These are phyloP conservation scores for Tolypocladium tundrense DNA, from an alignment of 2,329 filamentous ascomycete genomes.

Conservation along the genomic window DNA sequence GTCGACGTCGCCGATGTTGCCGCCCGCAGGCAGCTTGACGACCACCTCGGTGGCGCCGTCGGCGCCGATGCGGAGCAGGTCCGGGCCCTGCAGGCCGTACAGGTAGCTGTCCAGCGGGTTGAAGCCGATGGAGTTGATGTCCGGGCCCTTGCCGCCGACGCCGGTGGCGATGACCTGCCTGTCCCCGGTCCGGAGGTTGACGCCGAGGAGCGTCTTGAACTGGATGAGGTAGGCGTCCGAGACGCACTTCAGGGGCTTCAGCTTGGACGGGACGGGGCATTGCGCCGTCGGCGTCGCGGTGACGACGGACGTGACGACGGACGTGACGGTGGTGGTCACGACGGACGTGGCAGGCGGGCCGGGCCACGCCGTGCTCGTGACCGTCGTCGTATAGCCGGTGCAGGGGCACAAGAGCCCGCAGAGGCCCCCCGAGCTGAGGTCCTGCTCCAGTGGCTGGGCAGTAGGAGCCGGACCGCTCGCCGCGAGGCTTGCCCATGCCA, in stretches of 20 bases:
- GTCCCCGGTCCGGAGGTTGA: not conserved
- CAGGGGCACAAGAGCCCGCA: too few species aligned
- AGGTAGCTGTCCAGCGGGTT: too few species aligned
- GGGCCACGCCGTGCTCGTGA: too few species aligned
- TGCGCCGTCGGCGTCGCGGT: not conserved
- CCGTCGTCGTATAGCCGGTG: too few species aligned
- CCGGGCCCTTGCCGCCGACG: not conserved
- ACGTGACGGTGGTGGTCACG: not conserved
- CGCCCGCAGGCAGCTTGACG: not conserved
- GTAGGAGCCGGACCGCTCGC: too few species aligned
- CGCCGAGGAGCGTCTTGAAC: not conserved
- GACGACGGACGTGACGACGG: too few species aligned
- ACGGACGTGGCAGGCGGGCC: too few species aligned
- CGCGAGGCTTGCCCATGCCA: too few species aligned
- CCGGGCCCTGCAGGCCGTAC: too few species aligned
- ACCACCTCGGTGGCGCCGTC: not conserved
- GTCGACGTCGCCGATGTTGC: conserved; percentile 4
- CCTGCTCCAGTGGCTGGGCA: too few species aligned
- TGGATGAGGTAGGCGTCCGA: conserved; percentile 1
- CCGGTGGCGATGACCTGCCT: not conserved
- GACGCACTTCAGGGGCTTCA: not conserved
- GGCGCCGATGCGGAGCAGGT: not conserved
- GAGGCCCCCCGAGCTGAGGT: too few species aligned
- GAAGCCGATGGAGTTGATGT: not conserved
- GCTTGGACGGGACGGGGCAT: not conserved